These are phyloP conservation scores for Aegilops speltoides DNA, from an alignment of 176 grass and related monocot species.

Conservation along the genomic window DNA sequence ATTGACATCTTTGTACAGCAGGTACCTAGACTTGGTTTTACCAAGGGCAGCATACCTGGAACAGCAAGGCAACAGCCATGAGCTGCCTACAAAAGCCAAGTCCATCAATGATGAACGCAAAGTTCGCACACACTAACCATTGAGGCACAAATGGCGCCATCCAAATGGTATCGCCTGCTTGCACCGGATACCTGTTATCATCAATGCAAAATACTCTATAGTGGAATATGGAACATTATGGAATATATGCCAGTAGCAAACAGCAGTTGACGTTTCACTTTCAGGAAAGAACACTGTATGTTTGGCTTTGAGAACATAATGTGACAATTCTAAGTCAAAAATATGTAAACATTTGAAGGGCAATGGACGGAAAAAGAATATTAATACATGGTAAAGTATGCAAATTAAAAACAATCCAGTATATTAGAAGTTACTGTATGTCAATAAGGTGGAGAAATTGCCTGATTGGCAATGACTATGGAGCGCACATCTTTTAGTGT, in stretches of 20 bases:
- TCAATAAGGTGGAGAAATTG: slow-evolving; percentile 2
- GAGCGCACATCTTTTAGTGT: background rate
- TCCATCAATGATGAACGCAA: slow-evolving; percentile 13
- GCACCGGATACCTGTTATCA: slow-evolving; percentile 80
- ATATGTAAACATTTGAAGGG: slow-evolving; percentile 8
- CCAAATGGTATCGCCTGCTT: slow-evolving; percentile 95
- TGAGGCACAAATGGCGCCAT: slow-evolving; percentile 98
- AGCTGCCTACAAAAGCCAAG: slow-evolving; percentile 25
- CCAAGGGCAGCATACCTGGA: slow-evolving; percentile 91
- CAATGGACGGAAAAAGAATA: background rate
- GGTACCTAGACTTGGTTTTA: slow-evolving; percentile 78
- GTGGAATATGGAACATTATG: background rate
- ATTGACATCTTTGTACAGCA: slow-evolving; percentile 98
- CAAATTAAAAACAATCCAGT: background rate
- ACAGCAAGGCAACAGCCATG: slow-evolving; percentile 26
- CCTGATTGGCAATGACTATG: background rate
- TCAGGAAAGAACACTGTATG: background rate
- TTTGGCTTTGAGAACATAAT: background rate
- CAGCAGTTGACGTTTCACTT: background rate
- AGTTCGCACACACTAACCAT: slow-evolving; percentile 49
- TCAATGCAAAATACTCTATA: slow-evolving; percentile 23
- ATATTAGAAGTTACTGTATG: background rate
- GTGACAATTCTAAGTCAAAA: background rate
- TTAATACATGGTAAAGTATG: background rate
- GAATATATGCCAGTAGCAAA: background rate